Conservation (phyloP, 495 filamentous ascomycete species). For the Bacidia rubella region DNA sequence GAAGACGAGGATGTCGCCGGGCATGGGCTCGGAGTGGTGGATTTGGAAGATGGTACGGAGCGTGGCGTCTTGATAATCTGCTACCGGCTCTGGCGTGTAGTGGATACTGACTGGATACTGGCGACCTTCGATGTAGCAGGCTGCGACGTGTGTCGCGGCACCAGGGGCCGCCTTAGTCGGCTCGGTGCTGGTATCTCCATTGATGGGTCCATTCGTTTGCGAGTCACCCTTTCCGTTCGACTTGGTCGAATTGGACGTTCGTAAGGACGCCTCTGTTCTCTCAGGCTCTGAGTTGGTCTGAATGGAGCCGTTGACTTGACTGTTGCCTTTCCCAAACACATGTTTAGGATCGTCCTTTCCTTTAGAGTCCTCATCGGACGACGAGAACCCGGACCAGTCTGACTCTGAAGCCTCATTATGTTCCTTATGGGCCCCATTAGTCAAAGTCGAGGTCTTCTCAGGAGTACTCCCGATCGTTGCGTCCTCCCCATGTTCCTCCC, state of each 20-base stretch:
- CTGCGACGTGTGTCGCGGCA: conserved; percentile 23
- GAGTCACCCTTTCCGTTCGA: neutral
- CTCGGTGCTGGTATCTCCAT: neutral
- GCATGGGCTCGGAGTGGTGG: conserved; percentile 73
- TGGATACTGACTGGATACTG: conserved; percentile 74
- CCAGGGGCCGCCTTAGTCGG: neutral
- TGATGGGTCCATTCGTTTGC: neutral
- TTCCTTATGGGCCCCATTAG: neutral
- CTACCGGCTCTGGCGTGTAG: conserved; percentile 62
- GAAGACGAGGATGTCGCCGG: conserved; percentile 74
- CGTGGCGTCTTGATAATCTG: conserved; percentile 71
- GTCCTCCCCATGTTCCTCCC: conserved; percentile 23
- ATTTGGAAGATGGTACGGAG: conserved; percentile 80
- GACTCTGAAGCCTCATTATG: conserved; percentile 7
- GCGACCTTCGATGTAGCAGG: conserved; percentile 71
- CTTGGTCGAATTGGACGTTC: too few relatives aligned
- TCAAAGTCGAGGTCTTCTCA: neutral
- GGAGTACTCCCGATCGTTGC: neutral
- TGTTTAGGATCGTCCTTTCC: neutral
- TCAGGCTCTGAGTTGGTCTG: neutral
- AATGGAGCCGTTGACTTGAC: neutral
- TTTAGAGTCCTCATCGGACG: conserved; percentile 4
- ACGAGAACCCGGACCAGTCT: conserved; percentile 18
- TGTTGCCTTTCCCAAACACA: neutral
- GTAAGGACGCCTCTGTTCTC: neutral